Conservation (phyloP, 345 rosid genomes). For the Eucalyptus lansdowneana region DNA sequence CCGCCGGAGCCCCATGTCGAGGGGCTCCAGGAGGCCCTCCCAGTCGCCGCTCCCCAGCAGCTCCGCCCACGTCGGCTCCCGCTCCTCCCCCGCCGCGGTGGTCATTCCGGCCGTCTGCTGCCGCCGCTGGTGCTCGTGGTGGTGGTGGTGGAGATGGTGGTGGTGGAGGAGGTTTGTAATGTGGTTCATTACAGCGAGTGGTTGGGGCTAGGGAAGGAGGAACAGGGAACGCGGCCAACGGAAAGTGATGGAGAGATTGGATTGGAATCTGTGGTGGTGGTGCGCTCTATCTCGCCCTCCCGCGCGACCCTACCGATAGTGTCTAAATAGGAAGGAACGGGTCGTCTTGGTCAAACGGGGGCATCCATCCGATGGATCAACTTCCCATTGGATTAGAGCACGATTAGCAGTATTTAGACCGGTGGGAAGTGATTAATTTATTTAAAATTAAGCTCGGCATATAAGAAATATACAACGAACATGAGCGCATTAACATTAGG, state of each 20-base stretch:
- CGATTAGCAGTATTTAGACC: not conserved
- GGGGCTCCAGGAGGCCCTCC: slow-evolving; percentile 61
- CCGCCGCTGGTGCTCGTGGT: not conserved
- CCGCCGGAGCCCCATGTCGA: slow-evolving; percentile 51
- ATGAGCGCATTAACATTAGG: not conserved
- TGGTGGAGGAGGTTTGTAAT: not conserved
- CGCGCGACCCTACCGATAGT: not conserved
- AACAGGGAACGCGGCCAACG: not conserved
- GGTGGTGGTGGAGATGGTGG: not conserved
- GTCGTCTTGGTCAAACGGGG: not conserved
- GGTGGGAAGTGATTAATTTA: not conserved
- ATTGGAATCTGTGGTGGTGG: not conserved
- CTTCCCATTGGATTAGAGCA: not conserved
- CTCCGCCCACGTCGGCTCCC: slow-evolving; percentile 41
- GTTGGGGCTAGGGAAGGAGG: not conserved
- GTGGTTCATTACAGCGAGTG: not conserved
- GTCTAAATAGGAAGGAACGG: not conserved
- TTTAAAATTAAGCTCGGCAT: not conserved
- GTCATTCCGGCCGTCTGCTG: not conserved
- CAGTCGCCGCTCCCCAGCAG: slow-evolving; percentile 57
- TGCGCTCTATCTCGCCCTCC: not conserved
- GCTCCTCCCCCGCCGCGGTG: not conserved
- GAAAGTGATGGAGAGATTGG: not conserved
- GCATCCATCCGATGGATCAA: not conserved
- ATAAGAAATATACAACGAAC: not conserved